Evolutionary conservation across 2,329 filamentous ascomycete genomes (phyloP).

Genomic region (Epichloe coenophiala): DNA sequence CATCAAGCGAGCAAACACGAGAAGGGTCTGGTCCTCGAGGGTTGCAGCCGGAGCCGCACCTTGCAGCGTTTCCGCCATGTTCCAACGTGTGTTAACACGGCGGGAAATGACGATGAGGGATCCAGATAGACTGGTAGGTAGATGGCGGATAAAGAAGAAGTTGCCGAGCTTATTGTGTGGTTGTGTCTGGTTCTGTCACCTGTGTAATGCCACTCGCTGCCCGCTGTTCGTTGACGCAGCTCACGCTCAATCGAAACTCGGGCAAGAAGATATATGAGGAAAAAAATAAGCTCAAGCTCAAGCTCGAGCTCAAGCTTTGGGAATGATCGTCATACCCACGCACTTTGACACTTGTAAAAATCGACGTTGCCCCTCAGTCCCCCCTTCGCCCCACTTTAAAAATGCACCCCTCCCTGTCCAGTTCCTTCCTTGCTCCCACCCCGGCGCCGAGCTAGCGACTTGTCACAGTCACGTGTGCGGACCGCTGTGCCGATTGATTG

Average conservation of each 20-base stretch:
- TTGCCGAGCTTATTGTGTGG: neutral
- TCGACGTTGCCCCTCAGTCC: neutral
- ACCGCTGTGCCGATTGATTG: neutral
- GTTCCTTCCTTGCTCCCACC: no score
- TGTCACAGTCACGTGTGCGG: neutral
- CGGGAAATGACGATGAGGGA: conserved; percentile 1
- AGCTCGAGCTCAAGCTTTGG: neutral
- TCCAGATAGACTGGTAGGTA: neutral
- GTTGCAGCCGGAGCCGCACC: conserved; percentile 18
- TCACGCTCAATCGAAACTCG: no score
- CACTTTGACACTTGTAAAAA: neutral
- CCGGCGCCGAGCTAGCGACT: no score
- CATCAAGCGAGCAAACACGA: conserved; percentile 80
- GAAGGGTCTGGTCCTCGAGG: conserved; percentile 52
- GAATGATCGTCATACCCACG: neutral
- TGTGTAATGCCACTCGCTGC: neutral
- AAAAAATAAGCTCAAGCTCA: neutral
- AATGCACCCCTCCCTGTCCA: neutral
- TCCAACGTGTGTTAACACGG: neutral
- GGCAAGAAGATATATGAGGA: neutral
- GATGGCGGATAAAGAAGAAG: neutral
- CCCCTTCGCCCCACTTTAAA: conserved; percentile 1
- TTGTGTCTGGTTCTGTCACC: neutral
- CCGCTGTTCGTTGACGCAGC: neutral
- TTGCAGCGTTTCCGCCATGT: conserved; percentile 23